Evolutionary conservation across 164 flowering plant species (phyloP).

Genomic region (Chimonanthus salicifolius): DNA sequence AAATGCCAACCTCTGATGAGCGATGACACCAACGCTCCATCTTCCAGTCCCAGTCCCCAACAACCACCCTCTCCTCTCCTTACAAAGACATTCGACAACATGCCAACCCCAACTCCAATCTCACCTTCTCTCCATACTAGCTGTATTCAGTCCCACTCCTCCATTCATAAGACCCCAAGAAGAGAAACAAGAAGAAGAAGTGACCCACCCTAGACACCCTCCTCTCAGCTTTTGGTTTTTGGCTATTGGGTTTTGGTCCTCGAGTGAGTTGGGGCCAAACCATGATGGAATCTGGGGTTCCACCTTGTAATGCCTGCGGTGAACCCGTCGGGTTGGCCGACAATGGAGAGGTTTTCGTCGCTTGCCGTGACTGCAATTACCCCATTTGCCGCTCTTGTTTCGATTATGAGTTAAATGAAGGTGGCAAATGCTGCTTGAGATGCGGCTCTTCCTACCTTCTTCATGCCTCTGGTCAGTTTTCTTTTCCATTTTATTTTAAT

Average conservation of each 20-base stretch:
- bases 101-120: slow-evolving; percentile 6
- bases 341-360: slow-evolving; percentile 70
- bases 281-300: slow-evolving; percentile 79
- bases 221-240: neutral
- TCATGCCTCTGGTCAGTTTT: slow-evolving; percentile 25
- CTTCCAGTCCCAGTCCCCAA: slow-evolving; percentile 36
- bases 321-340: slow-evolving; percentile 50
- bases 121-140: slow-evolving; percentile 11
- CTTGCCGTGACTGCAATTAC: slow-evolving; percentile 78
- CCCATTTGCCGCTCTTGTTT: slow-evolving; percentile 67
- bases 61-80: slow-evolving; percentile 27
- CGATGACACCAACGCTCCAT: slow-evolving; percentile 52
- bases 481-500: neutral
- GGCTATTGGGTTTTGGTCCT: neutral
- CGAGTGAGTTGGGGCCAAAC: slow-evolving; percentile 7
- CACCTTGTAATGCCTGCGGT: slow-evolving; percentile 72
- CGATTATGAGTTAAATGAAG: slow-evolving; percentile 67
- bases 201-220: neutral
- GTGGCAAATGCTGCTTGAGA: slow-evolving; percentile 63
- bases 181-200: neutral
- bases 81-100: slow-evolving; percentile 18
- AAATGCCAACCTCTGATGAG: slow-evolving; percentile 37
- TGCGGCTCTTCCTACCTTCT: slow-evolving; percentile 49
- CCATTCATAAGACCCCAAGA: neutral
- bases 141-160: slow-evolving; percentile 6